Percentiles rank a stretch among this genome's conserved stretches.
Evolutionary conservation across 345 rosid genomes (phyloP).

Genomic region (Excoecaria agallocha): DNA sequence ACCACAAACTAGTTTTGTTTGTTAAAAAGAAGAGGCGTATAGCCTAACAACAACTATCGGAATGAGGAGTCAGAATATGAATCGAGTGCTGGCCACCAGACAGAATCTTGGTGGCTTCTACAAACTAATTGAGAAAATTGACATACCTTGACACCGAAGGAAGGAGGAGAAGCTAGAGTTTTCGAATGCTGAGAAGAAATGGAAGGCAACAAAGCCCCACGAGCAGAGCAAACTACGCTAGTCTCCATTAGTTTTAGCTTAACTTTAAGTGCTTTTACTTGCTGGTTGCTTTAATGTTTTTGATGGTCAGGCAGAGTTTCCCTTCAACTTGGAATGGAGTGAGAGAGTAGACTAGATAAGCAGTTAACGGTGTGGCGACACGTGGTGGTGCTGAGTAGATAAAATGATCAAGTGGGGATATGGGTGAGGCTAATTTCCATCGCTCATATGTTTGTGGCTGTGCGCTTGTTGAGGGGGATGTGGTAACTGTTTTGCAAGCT

Average conservation of each 20-base stretch:
- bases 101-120: too few species aligned
- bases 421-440: conserved; percentile 30
- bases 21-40: background rate
- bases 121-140: background rate
- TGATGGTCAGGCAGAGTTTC: conserved; percentile 2
- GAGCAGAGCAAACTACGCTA: conserved; percentile 57
- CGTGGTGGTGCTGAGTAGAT: conserved; percentile 35
- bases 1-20: too few species aligned
- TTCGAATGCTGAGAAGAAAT: conserved; percentile 73
- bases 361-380: conserved; percentile 32
- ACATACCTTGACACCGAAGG: conserved; percentile 68
- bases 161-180: conserved; percentile 52
- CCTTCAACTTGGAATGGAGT: background rate
- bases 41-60: too few species aligned
- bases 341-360: conserved; percentile 34
- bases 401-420: conserved; percentile 20
- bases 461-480: conserved; percentile 20
- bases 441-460: conserved; percentile 46
- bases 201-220: conserved; percentile 58
- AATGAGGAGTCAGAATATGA: too few species aligned
- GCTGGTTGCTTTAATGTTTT: background rate
- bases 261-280: background rate
- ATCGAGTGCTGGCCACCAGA: too few species aligned
- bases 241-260: conserved; percentile 51
- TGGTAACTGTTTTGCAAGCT: background rate